phyloP scores from a whole-genome alignment of 225 moss, liverwort and hornwort species.

The Sphagnum tenellum region DNA sequence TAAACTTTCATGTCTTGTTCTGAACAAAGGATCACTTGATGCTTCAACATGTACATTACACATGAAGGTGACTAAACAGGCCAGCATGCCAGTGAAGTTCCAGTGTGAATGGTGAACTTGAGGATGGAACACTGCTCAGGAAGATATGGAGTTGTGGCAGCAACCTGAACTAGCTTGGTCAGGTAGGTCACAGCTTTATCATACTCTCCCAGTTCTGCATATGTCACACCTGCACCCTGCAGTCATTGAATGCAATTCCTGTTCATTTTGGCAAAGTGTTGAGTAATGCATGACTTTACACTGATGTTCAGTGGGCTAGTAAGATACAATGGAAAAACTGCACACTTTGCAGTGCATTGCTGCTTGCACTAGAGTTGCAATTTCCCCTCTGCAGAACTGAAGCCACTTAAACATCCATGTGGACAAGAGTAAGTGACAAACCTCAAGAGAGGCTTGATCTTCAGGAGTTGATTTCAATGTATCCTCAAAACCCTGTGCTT shows the following conservation, averaged over 20 bases:
- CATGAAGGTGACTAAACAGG: no score
- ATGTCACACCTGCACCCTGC: constrained; percentile 87
- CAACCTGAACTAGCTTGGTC: constrained; percentile 71
- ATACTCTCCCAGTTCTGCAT: constrained; percentile 87
- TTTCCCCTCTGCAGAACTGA: no score
- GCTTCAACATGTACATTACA: no score
- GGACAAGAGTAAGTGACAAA: constrained; percentile 7
- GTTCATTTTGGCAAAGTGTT: no score
- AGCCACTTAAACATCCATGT: no score
- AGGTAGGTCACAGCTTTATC: constrained; percentile 76
- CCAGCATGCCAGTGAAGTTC: not conserved
- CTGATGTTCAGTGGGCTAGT: no score
- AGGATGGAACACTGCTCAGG: not conserved
- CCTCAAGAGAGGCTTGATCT: constrained; percentile 83
- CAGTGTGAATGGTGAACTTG: not conserved
- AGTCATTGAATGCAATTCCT: not conserved
- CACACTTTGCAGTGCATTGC: no score
- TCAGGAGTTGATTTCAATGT: constrained; percentile 50
- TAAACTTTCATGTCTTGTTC: not conserved
- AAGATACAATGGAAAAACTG: no score
- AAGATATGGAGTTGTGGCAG: not conserved
- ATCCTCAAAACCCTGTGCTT: constrained; percentile 74
- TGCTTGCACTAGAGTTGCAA: no score
- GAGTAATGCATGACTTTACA: no score
- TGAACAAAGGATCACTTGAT: no score